These are phyloP conservation scores for Collybia nuda DNA, from an alignment of 768 basidiomycete species.

Conservation along the genomic window DNA sequence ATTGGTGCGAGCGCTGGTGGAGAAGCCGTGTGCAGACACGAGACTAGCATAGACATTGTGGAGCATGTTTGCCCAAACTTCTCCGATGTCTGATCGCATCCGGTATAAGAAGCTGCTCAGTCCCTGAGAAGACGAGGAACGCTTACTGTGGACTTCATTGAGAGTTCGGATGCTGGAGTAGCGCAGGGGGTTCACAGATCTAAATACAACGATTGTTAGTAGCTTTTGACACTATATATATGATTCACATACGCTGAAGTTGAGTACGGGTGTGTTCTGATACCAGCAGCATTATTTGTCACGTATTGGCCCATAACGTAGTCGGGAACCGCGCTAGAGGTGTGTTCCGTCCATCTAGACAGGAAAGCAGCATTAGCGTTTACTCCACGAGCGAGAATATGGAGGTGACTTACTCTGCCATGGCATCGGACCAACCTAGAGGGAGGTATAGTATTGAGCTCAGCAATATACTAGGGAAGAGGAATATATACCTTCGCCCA, in stretches of 20 bases:
- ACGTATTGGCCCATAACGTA: slow-evolving; percentile 44
- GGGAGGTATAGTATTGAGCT: not conserved
- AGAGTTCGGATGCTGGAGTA: slow-evolving; percentile 31
- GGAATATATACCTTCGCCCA: slow-evolving; percentile 41
- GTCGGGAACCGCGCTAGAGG: slow-evolving; percentile 24
- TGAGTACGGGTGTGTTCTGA: slow-evolving; percentile 50
- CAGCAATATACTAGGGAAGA: not conserved
- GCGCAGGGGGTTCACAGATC: slow-evolving; percentile 31
- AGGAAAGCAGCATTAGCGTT: no score
- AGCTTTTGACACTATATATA: slow-evolving; percentile 21
- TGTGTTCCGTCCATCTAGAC: slow-evolving; percentile 31
- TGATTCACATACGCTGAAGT: slow-evolving; percentile 31
- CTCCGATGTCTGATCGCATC: slow-evolving; percentile 33
- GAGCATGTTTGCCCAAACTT: slow-evolving; percentile 32
- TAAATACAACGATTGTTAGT: slow-evolving; percentile 10
- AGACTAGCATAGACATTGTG: slow-evolving; percentile 22
- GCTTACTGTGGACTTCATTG: slow-evolving; percentile 35
- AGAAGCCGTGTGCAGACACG: slow-evolving; percentile 13
- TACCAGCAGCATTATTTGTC: slow-evolving; percentile 43
- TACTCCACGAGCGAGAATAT: not conserved
- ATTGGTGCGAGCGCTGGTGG: slow-evolving; percentile 24
- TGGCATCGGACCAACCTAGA: slow-evolving; percentile 42
- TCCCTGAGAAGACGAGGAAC: not conserved
- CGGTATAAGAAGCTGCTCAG: not conserved
- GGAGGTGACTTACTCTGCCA: slow-evolving; percentile 23